Conservation (phyloP, 495 filamentous ascomycete species). For the Rhizodiscina lignyota region DNA sequence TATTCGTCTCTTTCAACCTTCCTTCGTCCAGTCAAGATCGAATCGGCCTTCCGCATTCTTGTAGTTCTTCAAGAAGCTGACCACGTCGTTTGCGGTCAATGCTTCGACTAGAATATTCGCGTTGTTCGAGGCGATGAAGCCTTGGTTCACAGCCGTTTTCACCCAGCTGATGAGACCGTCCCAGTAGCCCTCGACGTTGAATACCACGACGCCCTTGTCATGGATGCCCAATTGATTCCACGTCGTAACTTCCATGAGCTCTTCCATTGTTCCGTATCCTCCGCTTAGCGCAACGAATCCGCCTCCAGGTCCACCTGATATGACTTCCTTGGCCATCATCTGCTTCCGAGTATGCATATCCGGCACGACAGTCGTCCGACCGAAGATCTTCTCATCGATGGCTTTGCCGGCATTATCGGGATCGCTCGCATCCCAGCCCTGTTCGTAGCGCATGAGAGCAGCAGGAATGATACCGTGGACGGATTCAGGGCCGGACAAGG, state of each 20-base stretch:
- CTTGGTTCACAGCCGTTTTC: constrained; percentile 52
- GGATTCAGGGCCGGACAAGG: constrained; percentile 59
- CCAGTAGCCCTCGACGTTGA: constrained; percentile 84
- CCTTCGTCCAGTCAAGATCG: constrained; percentile 78
- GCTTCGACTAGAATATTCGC: constrained; percentile 65
- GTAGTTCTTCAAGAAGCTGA: constrained; percentile 56
- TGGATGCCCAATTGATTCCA: constrained; percentile 99
- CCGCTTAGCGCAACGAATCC: constrained; percentile 85
- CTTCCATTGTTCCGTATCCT: constrained; percentile 90
- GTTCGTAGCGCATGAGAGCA: constrained; percentile 70
- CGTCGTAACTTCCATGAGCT: constrained; percentile 88
- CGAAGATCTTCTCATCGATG: constrained; percentile 55
- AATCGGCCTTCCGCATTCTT: constrained; percentile 53
- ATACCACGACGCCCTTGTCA: constrained; percentile 56
- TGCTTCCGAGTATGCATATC: constrained; percentile 94
- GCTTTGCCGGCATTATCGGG: constrained; percentile 21
- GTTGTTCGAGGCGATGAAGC: constrained; percentile 57
- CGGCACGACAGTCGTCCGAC: constrained; percentile 68
- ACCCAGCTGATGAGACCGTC: constrained; percentile 77
- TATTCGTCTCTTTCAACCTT: too few relatives aligned
- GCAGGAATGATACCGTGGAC: constrained; percentile 90
- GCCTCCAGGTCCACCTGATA: constrained; percentile 60
- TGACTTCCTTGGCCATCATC: constrained; percentile 76
- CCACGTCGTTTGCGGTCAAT: constrained; percentile 49
- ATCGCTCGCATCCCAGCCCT: constrained; percentile 30